Base-by-base conservation (phyloP, 768 basidiomycete species). In the Lactifluus pinguis region DNA sequence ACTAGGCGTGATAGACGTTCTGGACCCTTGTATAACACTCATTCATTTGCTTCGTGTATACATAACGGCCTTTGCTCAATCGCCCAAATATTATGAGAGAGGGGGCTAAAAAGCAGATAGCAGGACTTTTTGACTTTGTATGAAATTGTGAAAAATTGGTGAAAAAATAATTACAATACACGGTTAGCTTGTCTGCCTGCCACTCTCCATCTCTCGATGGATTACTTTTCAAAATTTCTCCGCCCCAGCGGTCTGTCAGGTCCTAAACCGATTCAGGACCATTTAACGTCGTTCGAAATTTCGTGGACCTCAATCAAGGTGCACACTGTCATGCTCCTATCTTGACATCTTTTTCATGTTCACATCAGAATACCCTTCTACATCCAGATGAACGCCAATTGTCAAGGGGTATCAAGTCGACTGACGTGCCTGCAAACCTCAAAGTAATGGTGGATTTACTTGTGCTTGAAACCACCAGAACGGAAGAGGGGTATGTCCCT, bases 341-440 rank as follows among this genome's bases (percentile, higher is more conserved):
- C 32, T 25, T 30, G n/a, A 42, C 52, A n/a, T 45, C 52, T 52
- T 62, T 58, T 42, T 62, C 51, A 62, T 62, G 48, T 36, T 49
- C 54, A 47, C 32, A 30, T 19, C 66, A 95, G 93, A 83, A 83
- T 65, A 94, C 89, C 5, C 80, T 97, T n/a, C 74, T 82, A 51
- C 79, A 88, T 69, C 93, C 94, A 0, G 92, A 97, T 72, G 93
- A 97, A 75, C 80, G 93, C 44, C 92, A 95, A 71, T 72, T 97
- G 41, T 76, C 83, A 13, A 83, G 80, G 69, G 92, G 95, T 14
- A 94, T 95, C 68, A 75, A 75, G 54, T 83, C 84, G 11, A 97
- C 95, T 3, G 80, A 84, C 70, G 92, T 95, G 0, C 92, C 94
- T 8, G 76, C 74, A 29, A 82, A 84, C 66, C 76, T 95, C 19